A percentile compares a stretch with the other conserved stretches of the same genome.
phyloP scores from a whole-genome alignment of 2,329 filamentous ascomycete genomes.

The Trichoderma asperellum region DNA sequence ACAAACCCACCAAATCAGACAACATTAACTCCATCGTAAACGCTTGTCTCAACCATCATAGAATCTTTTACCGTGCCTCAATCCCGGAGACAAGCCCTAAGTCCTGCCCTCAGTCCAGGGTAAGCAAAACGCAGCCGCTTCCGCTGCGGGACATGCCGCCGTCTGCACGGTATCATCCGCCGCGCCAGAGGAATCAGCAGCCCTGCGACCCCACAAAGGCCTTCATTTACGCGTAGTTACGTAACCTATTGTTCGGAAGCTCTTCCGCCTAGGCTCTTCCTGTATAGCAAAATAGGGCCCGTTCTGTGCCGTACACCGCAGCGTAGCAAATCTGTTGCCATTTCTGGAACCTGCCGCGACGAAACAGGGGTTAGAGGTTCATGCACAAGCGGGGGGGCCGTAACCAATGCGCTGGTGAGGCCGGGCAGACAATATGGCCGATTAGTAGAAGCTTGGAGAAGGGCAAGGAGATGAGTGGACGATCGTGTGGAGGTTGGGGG shows the following conservation, averaged over 20 bases:
- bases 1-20: background rate
- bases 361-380: background rate
- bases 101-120: background rate
- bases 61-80: background rate
- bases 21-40: background rate
- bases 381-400: background rate
- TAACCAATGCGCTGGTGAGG: background rate
- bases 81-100: conserved; percentile 4
- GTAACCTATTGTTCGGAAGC: background rate
- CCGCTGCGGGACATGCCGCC: conserved; percentile 5
- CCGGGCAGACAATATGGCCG: background rate
- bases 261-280: background rate
- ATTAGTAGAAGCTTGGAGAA: conserved; percentile 11
- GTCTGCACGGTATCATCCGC: conserved; percentile 14
- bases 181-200: background rate
- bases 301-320: background rate
- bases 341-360: background rate
- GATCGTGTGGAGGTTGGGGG: background rate
- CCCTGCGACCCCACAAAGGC: background rate
- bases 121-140: background rate
- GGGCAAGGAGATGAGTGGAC: background rate
- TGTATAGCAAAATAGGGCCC: background rate
- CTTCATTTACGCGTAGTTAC: background rate
- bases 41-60: background rate
- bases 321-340: background rate